Base-by-base conservation (phyloP, 306 rosid species). In the Dalbergia cultrata region DNA sequence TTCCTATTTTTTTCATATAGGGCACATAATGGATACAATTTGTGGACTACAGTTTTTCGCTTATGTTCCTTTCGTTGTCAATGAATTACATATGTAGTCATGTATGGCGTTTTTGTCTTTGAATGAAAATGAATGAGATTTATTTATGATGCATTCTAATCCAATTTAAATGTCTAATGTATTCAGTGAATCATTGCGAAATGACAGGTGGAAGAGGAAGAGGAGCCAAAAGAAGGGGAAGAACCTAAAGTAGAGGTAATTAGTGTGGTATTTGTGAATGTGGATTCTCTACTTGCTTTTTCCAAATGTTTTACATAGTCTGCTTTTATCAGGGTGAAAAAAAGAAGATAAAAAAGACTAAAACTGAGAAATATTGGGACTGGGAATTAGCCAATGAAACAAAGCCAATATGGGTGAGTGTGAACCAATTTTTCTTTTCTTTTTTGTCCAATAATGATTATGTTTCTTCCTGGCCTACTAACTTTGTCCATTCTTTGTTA, bases 351-450 rank as follows among this genome's bases (percentile, higher is more conserved):
- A 91, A 86, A 82, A 92, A 82, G 53, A 89, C 92, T 13, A 90
- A 88, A 85, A 96, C 97, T 49, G 97, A 93, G 87, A 96, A 96
- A 83, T 96, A 92, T 79, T 93, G 97, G 99, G 98, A 93, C 83
- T 95, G 98, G 99, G 99, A 91, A 84, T 82, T 95, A 79, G 87
- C 93, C 73, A 95, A 95, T 72, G 98, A 93, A 83, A 93, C 99
- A 39, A 93, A 95, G 87, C 98, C 99, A 78, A 89, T 95, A 70
- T 95, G 99, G 99, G 99, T 93, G 85, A 89, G 99, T 89, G 83
- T 7, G 47, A 57, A 70, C 16, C 60, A n/a, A 53, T 17, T 81
- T 26, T 79, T 31, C 39, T 72, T 83, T 75, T 53, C 5, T 5
- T 26, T 56, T 43, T 57, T 74, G 45, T 80, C 69, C 41, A 37